Evolutionary conservation across 164 flowering plant genomes (phyloP).

Genomic region (Berberis vulgaris): DNA sequence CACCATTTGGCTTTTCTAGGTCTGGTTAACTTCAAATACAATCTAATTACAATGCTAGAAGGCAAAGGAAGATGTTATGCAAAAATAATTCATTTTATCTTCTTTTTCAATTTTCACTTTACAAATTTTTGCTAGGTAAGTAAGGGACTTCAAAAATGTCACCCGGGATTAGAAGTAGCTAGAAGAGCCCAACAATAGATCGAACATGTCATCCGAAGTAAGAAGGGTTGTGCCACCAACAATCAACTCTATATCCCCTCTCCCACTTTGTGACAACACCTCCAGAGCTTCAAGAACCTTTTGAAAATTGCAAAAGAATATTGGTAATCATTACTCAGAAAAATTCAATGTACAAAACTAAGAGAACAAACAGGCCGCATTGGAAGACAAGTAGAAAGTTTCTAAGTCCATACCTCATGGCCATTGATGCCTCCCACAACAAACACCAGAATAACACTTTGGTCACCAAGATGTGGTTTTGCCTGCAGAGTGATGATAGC

Average conservation of each 20-base stretch:
- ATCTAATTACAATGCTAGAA: too few relatives aligned
- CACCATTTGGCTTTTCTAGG: too few relatives aligned
- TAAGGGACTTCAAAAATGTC: too few relatives aligned
- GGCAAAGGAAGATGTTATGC: too few relatives aligned
- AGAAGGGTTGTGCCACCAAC: constrained; percentile 86
- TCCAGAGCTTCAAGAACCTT: constrained; percentile 80
- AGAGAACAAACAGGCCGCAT: not conserved
- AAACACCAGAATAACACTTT: constrained; percentile 69
- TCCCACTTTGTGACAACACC: constrained; percentile 70
- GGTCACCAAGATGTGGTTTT: constrained; percentile 83
- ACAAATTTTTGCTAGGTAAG: too few relatives aligned
- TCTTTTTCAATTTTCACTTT: too few relatives aligned
- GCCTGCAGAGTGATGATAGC: constrained; percentile 40
- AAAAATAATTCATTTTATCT: too few relatives aligned
- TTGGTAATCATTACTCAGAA: too few relatives aligned
- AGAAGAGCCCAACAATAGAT: constrained; percentile 62
- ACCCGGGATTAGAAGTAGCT: constrained; percentile 24
- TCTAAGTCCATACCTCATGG: constrained; percentile 52
- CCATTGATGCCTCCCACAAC: constrained; percentile 87
- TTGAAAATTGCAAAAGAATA: not conserved
- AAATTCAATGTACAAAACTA: too few relatives aligned
- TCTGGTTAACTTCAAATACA: too few relatives aligned
- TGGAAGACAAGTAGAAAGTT: not conserved
- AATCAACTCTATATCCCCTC: constrained; percentile 65
- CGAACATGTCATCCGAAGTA: constrained; percentile 78